phyloP scores from a whole-genome alignment of 83 land plant species.

The Picea abies region DNA sequence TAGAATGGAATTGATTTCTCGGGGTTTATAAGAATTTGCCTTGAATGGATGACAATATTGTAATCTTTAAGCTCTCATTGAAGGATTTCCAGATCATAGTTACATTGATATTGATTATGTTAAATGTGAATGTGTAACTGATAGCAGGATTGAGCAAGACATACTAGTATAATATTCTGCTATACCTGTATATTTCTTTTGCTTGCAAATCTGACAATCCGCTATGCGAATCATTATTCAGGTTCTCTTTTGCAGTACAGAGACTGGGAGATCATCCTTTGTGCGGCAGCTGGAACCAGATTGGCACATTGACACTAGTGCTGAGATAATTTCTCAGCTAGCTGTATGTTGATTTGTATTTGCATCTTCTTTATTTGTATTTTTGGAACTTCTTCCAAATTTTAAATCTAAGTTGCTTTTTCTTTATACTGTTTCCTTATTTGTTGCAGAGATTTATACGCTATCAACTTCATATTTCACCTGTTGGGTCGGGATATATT shows the following conservation, averaged over 20 bases:
- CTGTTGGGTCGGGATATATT: constrained; percentile 21
- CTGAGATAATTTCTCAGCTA: constrained; percentile 67
- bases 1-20: background rate
- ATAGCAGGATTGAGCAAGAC: background rate
- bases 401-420: background rate
- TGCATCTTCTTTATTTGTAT: background rate
- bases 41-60: background rate
- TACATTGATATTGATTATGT: background rate
- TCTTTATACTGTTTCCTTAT: background rate
- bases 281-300: constrained; percentile 96
- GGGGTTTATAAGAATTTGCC: background rate
- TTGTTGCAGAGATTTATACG: constrained; percentile 67
- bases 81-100: background rate
- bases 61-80: background rate
- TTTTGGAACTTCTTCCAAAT: background rate
- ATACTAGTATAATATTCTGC: background rate
- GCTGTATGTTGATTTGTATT: constrained; percentile 40
- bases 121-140: background rate
- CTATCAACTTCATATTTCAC: constrained; percentile 60
- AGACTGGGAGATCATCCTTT: constrained; percentile 79
- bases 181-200: background rate
- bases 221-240: constrained; percentile 14
- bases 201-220: constrained; percentile 1
- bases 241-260: constrained; percentile 90
- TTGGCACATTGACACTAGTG: constrained; percentile 90